Base-by-base conservation (phyloP, 1,139 yeast species). In the Debaryomyces fabryi region DNA sequence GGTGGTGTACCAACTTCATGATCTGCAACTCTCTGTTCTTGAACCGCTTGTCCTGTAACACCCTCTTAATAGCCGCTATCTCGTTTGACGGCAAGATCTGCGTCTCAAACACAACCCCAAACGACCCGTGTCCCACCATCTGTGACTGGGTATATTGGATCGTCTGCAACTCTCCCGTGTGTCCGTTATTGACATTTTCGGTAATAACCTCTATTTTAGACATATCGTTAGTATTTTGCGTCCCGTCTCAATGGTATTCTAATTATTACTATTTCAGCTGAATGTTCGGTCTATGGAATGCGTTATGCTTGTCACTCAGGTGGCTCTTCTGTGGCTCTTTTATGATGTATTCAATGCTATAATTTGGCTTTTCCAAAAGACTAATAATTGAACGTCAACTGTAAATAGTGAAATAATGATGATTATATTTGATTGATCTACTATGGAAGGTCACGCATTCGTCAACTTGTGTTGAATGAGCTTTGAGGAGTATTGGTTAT, bases 81-180 rank as follows among this genome's bases (percentile, higher is more conserved):
- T 86, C 89, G 52, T 88, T 85, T 33, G 88, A 77, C 23, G 96
- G 93, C 55, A 82, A 68, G 41, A 93, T 77, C 52, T 82, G 85
- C 8, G 97, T 90, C 60, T 90, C 96, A 65, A 90, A 91, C 25
- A 93, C 99, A 30, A 91, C 93, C 4, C 99, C 99, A 73, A 93
- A 93, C 18, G 98, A 91, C 13, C 99, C 99, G 68, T 90, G 96
- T 15, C 99, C 99, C 45, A 92, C 96, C 78, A 92, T 92, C 60
- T 88, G 84, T 49, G 83, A 81, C 62, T 85, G 89, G 29, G 89
- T 82, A 70, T 86, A 88, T 52, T 80, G 81, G 50, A 88, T 76
- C 48, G 79, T 79, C 49, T 77, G 77, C 35, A 75, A 61, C 55
- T 82, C 85, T 50, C 88, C 92, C 16, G 87, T 82, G 59, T 79